Percentiles rank a stretch among this genome's conserved stretches.
These are phyloP conservation scores for Arthromyces matolae DNA, from an alignment of 768 basidiomycete genomes.

Conservation along the genomic window DNA sequence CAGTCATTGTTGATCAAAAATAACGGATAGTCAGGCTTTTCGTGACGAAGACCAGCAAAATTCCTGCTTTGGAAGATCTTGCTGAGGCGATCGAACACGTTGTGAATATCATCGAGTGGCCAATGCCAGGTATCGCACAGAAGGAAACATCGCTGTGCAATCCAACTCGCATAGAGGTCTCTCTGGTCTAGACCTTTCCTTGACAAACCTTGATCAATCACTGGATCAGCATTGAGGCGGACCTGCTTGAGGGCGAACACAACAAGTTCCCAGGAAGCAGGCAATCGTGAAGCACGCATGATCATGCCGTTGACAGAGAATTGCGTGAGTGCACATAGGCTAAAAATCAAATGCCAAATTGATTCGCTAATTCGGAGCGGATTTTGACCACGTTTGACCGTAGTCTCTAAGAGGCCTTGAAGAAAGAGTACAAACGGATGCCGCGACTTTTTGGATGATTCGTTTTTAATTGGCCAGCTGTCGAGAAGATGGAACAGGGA, in stretches of 20 bases:
- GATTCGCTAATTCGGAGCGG: slow-evolving; percentile 54
- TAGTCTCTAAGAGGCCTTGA: slow-evolving; percentile 27
- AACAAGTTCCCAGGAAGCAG: slow-evolving; percentile 66
- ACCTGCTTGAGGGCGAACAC: slow-evolving; percentile 55
- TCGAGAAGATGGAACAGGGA: slow-evolving; percentile 59
- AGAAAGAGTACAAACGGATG: slow-evolving; percentile 48
- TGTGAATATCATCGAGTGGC: slow-evolving; percentile 53
- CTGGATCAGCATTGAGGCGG: slow-evolving; percentile 46
- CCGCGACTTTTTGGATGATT: slow-evolving; percentile 10
- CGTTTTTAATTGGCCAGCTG: slow-evolving; percentile 16
- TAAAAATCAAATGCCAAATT: slow-evolving; percentile 70
- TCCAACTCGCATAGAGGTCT: slow-evolving; percentile 66
- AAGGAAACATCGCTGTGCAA: slow-evolving; percentile 71
- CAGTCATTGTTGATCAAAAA: slow-evolving; percentile 62
- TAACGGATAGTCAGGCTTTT: slow-evolving; percentile 61
- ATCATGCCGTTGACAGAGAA: slow-evolving; percentile 56
- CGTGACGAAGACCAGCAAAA: slow-evolving; percentile 65
- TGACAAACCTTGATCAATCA: slow-evolving; percentile 37
- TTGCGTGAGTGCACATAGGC: slow-evolving; percentile 72
- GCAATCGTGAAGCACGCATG: slow-evolving; percentile 33
- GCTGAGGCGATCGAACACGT: slow-evolving; percentile 59
- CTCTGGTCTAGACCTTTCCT: slow-evolving; percentile 43
- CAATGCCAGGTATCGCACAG: slow-evolving; percentile 77
- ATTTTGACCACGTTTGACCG: slow-evolving; percentile 20
- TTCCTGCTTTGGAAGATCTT: slow-evolving; percentile 75